Base-by-base conservation (phyloP, 495 filamentous ascomycete species). In the Penicillium steckii region DNA sequence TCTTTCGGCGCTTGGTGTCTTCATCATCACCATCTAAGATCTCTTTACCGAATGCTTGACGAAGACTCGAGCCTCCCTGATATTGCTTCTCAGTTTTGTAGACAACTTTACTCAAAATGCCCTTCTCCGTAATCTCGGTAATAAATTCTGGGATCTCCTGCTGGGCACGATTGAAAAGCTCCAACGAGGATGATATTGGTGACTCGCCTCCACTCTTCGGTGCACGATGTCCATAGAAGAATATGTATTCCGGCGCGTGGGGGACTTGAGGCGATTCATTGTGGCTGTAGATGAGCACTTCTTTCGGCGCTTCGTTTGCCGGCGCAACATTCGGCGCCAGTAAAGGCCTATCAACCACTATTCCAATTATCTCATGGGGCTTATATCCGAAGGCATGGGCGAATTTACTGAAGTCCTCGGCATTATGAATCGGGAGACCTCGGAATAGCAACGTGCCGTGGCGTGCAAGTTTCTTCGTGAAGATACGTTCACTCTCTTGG, bases 401-500 rank as follows among this genome's bases (percentile, higher is more conserved):
- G 55, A 82, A 80, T 57, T 62, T 64, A 58, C 75, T 78, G 53
- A 83, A 81, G 24, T 71, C 68, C 10, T 58, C 59, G 8, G 66
- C 68, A 41, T 49, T 59, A 30, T 66, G 52, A 45, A 71, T 71
- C 9, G 68, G 64, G 1, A 71, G 66, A 41, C 38, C 41, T 17
- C 68, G 62, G 57, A 69, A 71, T 41, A 71, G 64, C 19, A 71
- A 50, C 4, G 64, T 59, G 18, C 68, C 66, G 42, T 71, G 68
- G 1, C 42, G 56, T 41, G 83, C 62, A 12, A 85, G 80, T 62
- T 90, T 86, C 52, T 84, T 76, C 42, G 76, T 80, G 23, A 92
- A 76, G 47, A 78, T 59, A 1, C 58, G 50, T 5, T 64, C 50
- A 25, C 44, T 29, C 15, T 78, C 86, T 58, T 91, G 91, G 57